phyloP scores from a whole-genome alignment of 2,329 filamentous ascomycete genomes.

The Diaporthe vaccinii region DNA sequence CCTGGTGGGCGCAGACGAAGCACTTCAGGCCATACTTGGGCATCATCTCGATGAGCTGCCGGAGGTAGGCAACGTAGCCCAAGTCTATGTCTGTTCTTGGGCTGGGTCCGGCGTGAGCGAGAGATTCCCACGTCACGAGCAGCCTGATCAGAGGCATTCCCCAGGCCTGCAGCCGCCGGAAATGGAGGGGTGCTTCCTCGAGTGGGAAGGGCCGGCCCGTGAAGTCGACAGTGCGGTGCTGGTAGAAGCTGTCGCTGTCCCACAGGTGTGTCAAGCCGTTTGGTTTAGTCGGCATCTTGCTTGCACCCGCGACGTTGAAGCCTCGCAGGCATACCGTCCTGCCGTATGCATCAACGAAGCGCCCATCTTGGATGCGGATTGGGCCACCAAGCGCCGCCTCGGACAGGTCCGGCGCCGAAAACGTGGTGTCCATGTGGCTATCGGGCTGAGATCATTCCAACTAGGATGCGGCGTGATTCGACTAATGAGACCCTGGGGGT shows the following conservation, averaged over 20 bases:
- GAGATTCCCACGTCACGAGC: conserved; percentile 59
- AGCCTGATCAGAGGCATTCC: conserved; percentile 55
- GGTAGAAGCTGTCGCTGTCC: conserved; percentile 55
- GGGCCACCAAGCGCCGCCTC: conserved; percentile 51
- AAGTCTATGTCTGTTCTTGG: conserved; percentile 51
- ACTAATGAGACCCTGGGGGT: not conserved
- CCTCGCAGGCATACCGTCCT: conserved; percentile 56
- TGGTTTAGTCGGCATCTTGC: conserved; percentile 55
- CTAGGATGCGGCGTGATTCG: not conserved
- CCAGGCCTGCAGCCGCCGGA: conserved; percentile 54
- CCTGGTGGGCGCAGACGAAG: conserved; percentile 59
- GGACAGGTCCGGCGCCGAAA: conserved; percentile 52
- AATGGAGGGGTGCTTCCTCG: conserved; percentile 55
- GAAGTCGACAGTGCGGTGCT: conserved; percentile 56
- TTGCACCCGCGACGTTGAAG: conserved; percentile 57
- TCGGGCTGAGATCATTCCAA: not conserved
- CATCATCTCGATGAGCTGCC: conserved; percentile 54
- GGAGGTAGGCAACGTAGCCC: conserved; percentile 56
- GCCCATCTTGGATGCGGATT: conserved; percentile 47
- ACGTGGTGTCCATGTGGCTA: conserved; percentile 3
- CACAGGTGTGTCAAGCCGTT: conserved; percentile 54
- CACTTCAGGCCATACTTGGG: conserved; percentile 55
- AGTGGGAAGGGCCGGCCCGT: conserved; percentile 55
- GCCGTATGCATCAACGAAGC: conserved; percentile 53
- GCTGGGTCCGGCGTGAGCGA: conserved; percentile 52